phyloP scores from a whole-genome alignment of 2,329 filamentous ascomycete species.

The Hymenoscyphus fructigenus region DNA sequence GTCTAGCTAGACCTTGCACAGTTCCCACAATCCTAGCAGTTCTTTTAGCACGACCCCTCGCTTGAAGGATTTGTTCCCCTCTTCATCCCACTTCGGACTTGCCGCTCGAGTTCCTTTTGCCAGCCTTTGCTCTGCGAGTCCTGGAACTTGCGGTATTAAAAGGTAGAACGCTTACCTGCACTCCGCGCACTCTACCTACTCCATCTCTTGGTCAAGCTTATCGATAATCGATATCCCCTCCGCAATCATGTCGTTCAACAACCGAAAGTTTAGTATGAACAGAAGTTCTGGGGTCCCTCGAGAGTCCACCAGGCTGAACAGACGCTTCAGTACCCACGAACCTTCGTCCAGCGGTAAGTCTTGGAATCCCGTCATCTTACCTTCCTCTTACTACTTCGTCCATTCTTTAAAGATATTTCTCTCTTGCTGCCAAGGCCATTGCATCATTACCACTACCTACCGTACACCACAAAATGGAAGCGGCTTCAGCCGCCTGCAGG shows the following conservation, averaged over 20 bases:
- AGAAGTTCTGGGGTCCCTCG: conserved; percentile 62
- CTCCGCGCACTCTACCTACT: background rate
- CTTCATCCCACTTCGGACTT: conserved; percentile 3
- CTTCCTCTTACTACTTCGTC: background rate
- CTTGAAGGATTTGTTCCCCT: background rate
- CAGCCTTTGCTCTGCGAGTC: background rate
- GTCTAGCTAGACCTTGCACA: background rate
- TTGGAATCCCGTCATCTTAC: background rate
- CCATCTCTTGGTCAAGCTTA: background rate
- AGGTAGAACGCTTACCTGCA: background rate
- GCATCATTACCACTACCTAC: background rate
- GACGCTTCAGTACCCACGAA: conserved; percentile 60
- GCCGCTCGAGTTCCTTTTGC: background rate
- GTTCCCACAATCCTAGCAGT: background rate
- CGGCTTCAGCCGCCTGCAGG: background rate
- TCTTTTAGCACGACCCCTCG: background rate
- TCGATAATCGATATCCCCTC: background rate
- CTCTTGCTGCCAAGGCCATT: conserved; percentile 3
- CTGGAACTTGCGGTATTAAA: background rate
- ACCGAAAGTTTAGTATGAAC: conserved; percentile 67
- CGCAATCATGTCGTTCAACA: conserved; percentile 43
- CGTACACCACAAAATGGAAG: background rate
- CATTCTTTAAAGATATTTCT: background rate
- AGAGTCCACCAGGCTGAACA: conserved; percentile 39
- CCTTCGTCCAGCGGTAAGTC: conserved; percentile 55